Evolutionary conservation across 2,329 filamentous ascomycete species (phyloP).

Genomic region (Venturiaceae sp.): DNA sequence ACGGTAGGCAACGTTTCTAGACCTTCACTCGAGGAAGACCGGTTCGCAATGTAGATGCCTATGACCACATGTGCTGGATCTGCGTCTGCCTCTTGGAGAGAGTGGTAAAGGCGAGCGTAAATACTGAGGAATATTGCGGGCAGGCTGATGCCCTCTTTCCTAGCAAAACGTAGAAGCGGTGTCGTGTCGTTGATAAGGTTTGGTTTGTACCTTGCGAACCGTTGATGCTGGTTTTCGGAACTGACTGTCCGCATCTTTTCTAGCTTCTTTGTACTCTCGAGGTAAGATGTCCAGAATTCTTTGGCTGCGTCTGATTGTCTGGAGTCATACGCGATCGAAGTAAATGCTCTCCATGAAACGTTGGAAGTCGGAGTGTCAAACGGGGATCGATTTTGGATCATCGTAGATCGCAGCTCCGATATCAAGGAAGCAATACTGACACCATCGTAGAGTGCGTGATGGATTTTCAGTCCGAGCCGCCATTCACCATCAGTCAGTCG

Average conservation of each 20-base stretch:
- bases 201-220: constrained; percentile 39
- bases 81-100: constrained; percentile 13
- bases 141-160: constrained; percentile 49
- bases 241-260: not conserved
- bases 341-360: not conserved
- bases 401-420: constrained; percentile 29
- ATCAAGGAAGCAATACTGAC: constrained; percentile 63
- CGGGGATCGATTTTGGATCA: not conserved
- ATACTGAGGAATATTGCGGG: constrained; percentile 70
- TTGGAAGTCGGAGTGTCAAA: not conserved
- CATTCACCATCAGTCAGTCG: constrained; percentile 20
- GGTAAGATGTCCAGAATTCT: constrained; percentile 42
- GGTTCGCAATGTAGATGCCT: constrained; percentile 77
- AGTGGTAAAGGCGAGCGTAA: constrained; percentile 39
- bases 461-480: constrained; percentile 45
- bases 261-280: constrained; percentile 16
- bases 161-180: constrained; percentile 22
- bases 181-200: constrained; percentile 27
- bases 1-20: constrained; percentile 57
- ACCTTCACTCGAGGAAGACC: constrained; percentile 43
- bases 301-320: constrained; percentile 4
- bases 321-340: not conserved
- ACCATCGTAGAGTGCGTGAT: constrained; percentile 84
- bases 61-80: constrained; percentile 42
- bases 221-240: constrained; percentile 10